Base-by-base conservation (phyloP, 495 filamentous ascomycete species). In the Lasiosphaeriaceae sp. region DNA sequence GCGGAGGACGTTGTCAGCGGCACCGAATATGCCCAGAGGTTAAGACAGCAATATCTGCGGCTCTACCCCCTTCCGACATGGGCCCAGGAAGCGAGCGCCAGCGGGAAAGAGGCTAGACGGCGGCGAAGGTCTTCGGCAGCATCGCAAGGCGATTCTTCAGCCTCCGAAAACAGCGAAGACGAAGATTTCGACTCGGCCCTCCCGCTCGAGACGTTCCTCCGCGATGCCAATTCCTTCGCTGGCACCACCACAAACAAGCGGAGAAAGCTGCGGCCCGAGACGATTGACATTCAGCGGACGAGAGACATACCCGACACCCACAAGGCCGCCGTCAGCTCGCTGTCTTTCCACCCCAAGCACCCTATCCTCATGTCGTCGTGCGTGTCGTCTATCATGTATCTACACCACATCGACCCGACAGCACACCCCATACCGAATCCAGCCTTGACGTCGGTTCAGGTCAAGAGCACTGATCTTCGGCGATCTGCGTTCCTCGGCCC, bases 321-420 rank as follows among this genome's bases (percentile, higher is more conserved):
- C 60, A 70, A 87, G 76, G 95, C 90, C 16, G 82, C 89, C 14
- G 83, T 97, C 64, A 86, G 86, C 21, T 90, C 90, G 17, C 85
- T 98, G 37, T 79, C 79, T 14, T 96, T 97, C 80, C 94, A 98
- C 75, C 92, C 93, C 29, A 76, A 80, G 52, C 86, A 90, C 62
- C 90, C 94, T 2, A 84, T 98, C 34, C 79, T 98, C 34, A 85
- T 98, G 59, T 94, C 92, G 51, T 90, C 91, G 31, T 92, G 91
- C 23, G 85, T 85, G 26, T 86, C 91, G 46, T 89, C 89, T 29
- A 87, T 91, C 14, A 79, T 97, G 56, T 92, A 85, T 69, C 79
- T 98, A 24, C 90, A 97, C 71, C 92, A 96, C 61, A 83, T 97
- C 62, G 85, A 85, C 19, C 84, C 90, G 16, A 82, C 86, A 9